Percentiles rank a stretch among this genome's conserved stretches.
These are phyloP conservation scores for Saprolegnia diclina DNA, from an alignment of 352 stramenopile species.

Conservation along the genomic window DNA sequence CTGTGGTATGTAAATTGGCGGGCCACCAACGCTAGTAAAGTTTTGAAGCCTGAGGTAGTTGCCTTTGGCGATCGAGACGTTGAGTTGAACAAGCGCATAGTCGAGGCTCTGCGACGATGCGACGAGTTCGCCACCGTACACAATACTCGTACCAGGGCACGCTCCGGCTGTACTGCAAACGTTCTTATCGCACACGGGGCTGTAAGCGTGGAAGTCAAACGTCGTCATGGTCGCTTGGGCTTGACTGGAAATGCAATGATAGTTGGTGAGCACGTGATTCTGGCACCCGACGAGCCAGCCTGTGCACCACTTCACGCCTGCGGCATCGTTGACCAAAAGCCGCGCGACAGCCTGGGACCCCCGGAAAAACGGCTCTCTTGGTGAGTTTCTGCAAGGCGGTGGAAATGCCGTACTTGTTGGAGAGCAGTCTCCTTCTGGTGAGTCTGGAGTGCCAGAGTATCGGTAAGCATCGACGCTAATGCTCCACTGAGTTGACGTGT, in stretches of 20 bases:
- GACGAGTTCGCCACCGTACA: conserved; percentile 35
- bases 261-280: conserved; percentile 63
- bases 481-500: conserved; percentile 1
- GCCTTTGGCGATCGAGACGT: conserved; percentile 34
- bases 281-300: conserved; percentile 59
- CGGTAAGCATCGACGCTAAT: conserved; percentile 4
- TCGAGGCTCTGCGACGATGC: conserved; percentile 38
- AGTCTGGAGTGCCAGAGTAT: not conserved
- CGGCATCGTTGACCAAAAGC: conserved; percentile 38
- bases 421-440: conserved; percentile 4
- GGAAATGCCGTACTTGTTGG: conserved; percentile 33
- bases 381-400: conserved; percentile 50
- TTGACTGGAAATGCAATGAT: conserved; percentile 52
- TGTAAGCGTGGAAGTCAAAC: conserved; percentile 60
- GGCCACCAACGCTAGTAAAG: conserved; percentile 37
- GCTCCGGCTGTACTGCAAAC: conserved; percentile 33
- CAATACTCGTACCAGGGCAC: conserved; percentile 33
- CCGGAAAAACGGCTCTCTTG: conserved; percentile 29
- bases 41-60: conserved; percentile 54
- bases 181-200: conserved; percentile 32
- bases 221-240: conserved; percentile 50
- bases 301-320: conserved; percentile 57
- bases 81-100: conserved; percentile 67
- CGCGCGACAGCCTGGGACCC: conserved; percentile 39
- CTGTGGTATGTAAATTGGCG: conserved; percentile 61